Evolutionary conservation across 768 basidiomycete genomes (phyloP).

Genomic region (Rhodocollybia butyracea): DNA sequence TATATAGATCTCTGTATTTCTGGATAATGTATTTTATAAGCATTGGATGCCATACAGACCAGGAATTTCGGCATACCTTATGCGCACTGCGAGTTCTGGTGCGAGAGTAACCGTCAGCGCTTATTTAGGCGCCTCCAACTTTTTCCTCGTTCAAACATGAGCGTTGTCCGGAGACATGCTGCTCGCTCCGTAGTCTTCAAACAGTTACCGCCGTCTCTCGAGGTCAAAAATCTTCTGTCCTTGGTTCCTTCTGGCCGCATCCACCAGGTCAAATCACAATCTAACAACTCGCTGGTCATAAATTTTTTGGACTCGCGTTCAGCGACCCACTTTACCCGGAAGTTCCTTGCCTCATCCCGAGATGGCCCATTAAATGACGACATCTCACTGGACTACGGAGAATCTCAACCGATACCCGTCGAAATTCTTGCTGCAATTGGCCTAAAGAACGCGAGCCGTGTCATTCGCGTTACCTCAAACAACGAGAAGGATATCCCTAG

Average conservation of each 20-base stretch:
- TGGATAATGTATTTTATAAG: too few species aligned
- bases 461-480: neutral
- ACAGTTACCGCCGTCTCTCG: neutral
- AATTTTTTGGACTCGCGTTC: constrained; percentile 1
- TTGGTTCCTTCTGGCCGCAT: neutral
- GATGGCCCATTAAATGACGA: neutral
- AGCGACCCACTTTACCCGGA: neutral
- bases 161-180: neutral
- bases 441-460: neutral
- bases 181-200: neutral
- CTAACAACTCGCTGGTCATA: neutral
- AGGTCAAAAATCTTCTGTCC: neutral
- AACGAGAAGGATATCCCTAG: neutral
- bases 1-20: too few species aligned
- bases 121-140: neutral
- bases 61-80: too few species aligned
- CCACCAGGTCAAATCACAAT: neutral
- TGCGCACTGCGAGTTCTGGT: too few species aligned
- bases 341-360: neutral
- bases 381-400: neutral
- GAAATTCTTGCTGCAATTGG: neutral
- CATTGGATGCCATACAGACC: too few species aligned
- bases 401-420: neutral
- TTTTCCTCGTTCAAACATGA: neutral
- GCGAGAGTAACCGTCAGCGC: too few species aligned